Percentiles rank a stretch among this genome's conserved stretches.
Evolutionary conservation across 176 grass and related monocot species (phyloP).

Genomic region (Metroxylon sagu): DNA sequence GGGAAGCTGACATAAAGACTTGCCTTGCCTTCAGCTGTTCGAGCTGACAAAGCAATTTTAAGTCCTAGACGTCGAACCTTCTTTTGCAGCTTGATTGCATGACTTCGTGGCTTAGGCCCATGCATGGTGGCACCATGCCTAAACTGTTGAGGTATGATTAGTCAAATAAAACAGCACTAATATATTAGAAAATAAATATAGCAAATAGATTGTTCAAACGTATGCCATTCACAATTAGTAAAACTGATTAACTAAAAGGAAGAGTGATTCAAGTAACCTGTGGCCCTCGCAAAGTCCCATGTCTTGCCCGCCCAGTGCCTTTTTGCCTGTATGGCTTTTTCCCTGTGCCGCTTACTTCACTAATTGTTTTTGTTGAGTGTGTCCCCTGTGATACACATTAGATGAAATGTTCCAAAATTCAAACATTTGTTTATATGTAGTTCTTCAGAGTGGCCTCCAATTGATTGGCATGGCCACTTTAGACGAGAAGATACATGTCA

Average conservation of each 20-base stretch:
- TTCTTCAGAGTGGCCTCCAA: too few species aligned
- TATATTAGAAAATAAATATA: too few species aligned
- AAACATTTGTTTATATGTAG: too few species aligned
- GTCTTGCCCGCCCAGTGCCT: conserved; percentile 65
- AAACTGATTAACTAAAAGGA: background rate
- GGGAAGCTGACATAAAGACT: conserved; percentile 1
- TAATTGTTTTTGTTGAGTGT: conserved; percentile 81
- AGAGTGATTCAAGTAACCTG: conserved; percentile 37
- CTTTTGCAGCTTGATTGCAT: conserved; percentile 87
- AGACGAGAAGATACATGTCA: too few species aligned
- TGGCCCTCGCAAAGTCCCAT: conserved; percentile 64
- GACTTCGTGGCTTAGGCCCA: conserved; percentile 86
- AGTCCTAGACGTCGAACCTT: conserved; percentile 66
- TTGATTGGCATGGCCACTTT: too few species aligned
- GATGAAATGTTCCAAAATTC: too few species aligned
- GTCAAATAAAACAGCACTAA: conserved; percentile 21
- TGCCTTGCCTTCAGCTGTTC: conserved; percentile 85
- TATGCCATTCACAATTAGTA: too few species aligned
- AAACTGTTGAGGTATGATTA: conserved; percentile 44
- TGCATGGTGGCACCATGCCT: conserved; percentile 69
- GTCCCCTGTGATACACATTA: conserved; percentile 44
- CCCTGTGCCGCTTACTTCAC: conserved; percentile 81
- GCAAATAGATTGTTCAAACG: too few species aligned
- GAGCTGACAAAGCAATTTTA: conserved; percentile 84
- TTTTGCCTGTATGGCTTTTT: conserved; percentile 80